These are phyloP conservation scores for Phylloporus sp. DNA, from an alignment of 768 basidiomycete species.

Conservation along the genomic window DNA sequence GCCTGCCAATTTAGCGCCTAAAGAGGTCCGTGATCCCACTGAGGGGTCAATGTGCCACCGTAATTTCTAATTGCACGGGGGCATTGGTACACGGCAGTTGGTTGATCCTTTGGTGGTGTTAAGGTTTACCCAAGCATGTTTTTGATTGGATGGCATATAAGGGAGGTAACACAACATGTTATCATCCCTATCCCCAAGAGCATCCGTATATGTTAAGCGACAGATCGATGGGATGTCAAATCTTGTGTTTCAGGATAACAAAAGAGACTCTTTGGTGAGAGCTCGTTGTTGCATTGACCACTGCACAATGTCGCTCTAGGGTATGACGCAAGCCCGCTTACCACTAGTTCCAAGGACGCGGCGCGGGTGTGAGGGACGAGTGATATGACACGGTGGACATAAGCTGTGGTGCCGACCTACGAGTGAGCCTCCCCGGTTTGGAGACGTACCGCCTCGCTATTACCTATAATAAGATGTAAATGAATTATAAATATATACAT, in stretches of 20 bases:
- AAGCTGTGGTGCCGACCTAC: conserved; percentile 9
- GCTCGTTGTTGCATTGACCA: background rate
- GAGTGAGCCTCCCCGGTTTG: conserved; percentile 8
- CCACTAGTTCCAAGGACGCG: background rate
- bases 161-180: background rate
- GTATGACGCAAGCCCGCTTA: background rate
- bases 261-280: background rate
- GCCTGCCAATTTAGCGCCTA: background rate
- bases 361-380: background rate
- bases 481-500: background rate
- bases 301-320: background rate
- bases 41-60: background rate
- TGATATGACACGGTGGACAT: conserved; percentile 8
- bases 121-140: background rate
- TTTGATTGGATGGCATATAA: background rate
- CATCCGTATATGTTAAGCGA: background rate
- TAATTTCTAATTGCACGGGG: background rate
- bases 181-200: background rate
- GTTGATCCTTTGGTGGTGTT: background rate
- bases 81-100: background rate
- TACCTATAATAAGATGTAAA: conserved; percentile 8
- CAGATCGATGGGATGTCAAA: background rate
- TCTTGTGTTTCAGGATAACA: background rate
- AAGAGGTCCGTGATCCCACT: background rate
- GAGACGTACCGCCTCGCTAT: conserved; percentile 14